Conservation (phyloP, 495 filamentous ascomycete genomes). For the Penicillium manginii region DNA sequence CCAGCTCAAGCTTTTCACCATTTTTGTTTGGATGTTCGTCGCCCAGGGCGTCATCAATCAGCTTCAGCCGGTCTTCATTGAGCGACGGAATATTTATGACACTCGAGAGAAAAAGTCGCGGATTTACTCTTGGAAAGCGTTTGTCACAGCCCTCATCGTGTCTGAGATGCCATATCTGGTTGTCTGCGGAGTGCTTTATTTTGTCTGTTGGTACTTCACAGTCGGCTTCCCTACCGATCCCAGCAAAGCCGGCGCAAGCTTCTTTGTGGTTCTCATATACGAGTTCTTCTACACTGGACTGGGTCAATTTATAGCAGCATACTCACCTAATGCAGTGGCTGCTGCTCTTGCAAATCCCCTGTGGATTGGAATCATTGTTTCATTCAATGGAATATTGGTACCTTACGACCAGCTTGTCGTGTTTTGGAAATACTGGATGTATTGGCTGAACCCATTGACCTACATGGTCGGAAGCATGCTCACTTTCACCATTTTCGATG, state of each 20-base stretch:
- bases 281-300: conserved; percentile 62
- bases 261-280: conserved; percentile 59
- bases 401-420: conserved; percentile 52
- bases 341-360: conserved; percentile 61
- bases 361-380: conserved; percentile 57
- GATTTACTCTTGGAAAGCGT: conserved; percentile 60
- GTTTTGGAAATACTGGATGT: conserved; percentile 79
- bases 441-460: conserved; percentile 70
- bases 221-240: conserved; percentile 35
- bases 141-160: conserved; percentile 52
- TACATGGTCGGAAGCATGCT: conserved; percentile 67
- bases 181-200: conserved; percentile 53
- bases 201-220: conserved; percentile 55
- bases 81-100: conserved; percentile 56
- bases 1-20: conserved; percentile 42
- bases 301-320: conserved; percentile 63
- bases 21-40: conserved; percentile 57
- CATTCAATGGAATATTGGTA: conserved; percentile 56
- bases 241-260: conserved; percentile 54
- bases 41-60: conserved; percentile 54
- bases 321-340: conserved; percentile 57
- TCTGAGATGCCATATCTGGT: conserved; percentile 58
- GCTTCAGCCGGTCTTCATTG: conserved; percentile 57
- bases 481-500: conserved; percentile 59
- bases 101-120: conserved; percentile 54